These are phyloP conservation scores for Agrocybe pediades DNA, from an alignment of 768 basidiomycete genomes.

Conservation along the genomic window DNA sequence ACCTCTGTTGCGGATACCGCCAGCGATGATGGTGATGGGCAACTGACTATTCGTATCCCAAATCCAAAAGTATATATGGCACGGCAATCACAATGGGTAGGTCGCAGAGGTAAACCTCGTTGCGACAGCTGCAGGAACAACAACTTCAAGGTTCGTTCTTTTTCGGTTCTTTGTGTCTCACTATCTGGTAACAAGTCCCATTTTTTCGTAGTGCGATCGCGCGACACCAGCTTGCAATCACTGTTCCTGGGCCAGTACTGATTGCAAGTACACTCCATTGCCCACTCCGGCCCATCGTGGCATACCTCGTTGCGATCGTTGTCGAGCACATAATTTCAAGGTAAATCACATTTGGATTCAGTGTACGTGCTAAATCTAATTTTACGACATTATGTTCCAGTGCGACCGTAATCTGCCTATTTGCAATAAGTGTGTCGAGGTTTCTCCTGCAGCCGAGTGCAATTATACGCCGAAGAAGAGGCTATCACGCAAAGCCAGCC, in stretches of 20 bases:
- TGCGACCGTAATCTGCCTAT: slow-evolving; percentile 74
- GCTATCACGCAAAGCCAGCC: slow-evolving; percentile 24
- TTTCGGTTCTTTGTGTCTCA: slow-evolving; percentile 9
- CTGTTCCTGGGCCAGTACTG: slow-evolving; percentile 62
- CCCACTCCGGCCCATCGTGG: slow-evolving; percentile 77
- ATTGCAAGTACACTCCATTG: slow-evolving; percentile 73
- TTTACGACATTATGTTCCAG: slow-evolving; percentile 30
- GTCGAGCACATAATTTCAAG: slow-evolving; percentile 67
- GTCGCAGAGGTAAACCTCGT: slow-evolving; percentile 71
- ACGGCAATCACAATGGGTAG: slow-evolving; percentile 74
- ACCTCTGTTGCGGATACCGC: slow-evolving; percentile 36
- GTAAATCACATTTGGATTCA: slow-evolving; percentile 33
- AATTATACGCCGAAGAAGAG: slow-evolving; percentile 77
- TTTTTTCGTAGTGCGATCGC: slow-evolving; percentile 58
- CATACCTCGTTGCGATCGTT: slow-evolving; percentile 73
- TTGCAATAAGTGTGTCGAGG: slow-evolving; percentile 66
- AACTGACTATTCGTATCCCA: slow-evolving; percentile 66
- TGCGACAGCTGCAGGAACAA: slow-evolving; percentile 74
- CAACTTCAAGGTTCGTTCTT: slow-evolving; percentile 60
- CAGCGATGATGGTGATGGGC: slow-evolving; percentile 48
- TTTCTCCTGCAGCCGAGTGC: slow-evolving; percentile 50
- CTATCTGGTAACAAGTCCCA: neutral
- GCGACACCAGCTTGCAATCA: slow-evolving; percentile 73
- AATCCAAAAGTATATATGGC: slow-evolving; percentile 69
- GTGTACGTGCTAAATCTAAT: neutral